Percentiles rank a stretch among this genome's conserved stretches.
Evolutionary conservation across 148 eudicot genomes (phyloP).

Genomic region (Rhododendron molle): DNA sequence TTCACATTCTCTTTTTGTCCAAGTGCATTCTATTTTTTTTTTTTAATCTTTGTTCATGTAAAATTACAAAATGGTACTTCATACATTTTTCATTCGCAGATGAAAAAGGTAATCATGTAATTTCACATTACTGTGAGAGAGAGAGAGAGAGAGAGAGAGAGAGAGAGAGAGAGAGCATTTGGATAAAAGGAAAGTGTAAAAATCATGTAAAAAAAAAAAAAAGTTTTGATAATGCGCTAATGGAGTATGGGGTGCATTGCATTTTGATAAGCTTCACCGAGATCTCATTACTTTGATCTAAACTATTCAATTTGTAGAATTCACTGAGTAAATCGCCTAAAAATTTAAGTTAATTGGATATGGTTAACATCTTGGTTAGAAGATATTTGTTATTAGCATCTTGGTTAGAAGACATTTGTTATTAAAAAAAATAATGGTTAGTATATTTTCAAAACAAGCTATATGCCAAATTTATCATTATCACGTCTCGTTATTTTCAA

Average conservation of each 20-base stretch:
- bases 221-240: neutral
- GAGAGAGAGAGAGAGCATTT: no score
- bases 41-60: no score
- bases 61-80: no score
- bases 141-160: no score
- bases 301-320: neutral
- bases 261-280: neutral
- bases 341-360: neutral
- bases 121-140: no score
- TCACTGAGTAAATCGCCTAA: neutral
- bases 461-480: neutral
- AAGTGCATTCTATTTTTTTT: no score
- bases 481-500: neutral
- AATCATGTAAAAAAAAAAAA: neutral
- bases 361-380: neutral
- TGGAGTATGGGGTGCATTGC: neutral
- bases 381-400: neutral
- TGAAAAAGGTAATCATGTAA: no score
- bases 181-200: no score
- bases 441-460: no score
- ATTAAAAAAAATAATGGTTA: no score
- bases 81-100: no score
- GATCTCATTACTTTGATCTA: neutral
- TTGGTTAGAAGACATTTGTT: neutral
- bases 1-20: no score